A percentile compares a stretch with the other conserved stretches of the same genome.
Conservation (phyloP, 495 filamentous ascomycete genomes). For the Xylaria flabelliformis region DNA sequence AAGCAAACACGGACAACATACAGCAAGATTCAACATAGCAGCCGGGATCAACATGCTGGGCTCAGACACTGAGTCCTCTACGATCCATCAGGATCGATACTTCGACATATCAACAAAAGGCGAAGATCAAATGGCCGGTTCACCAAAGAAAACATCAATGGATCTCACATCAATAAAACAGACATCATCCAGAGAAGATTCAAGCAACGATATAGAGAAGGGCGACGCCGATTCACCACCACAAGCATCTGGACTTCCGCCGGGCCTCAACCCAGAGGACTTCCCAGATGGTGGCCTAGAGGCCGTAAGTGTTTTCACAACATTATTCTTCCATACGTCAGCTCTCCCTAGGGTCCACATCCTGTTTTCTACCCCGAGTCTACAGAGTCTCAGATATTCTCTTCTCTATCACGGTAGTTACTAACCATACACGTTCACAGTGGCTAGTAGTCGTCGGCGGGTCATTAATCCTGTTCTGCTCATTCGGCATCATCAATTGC, state of each 20-base stretch:
- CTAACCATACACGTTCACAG: constrained; percentile 18
- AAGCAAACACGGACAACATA: neutral
- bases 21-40: neutral
- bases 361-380: neutral
- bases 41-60: neutral
- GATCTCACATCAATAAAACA: constrained; percentile 34
- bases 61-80: constrained; percentile 25
- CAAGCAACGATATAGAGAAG: constrained; percentile 45
- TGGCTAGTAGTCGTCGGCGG: constrained; percentile 71
- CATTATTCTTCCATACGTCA: neutral
- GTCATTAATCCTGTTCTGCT: constrained; percentile 68
- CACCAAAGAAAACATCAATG: constrained; percentile 8
- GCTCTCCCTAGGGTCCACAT: neutral
- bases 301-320: constrained; percentile 44
- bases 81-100: constrained; percentile 26
- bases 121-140: constrained; percentile 20
- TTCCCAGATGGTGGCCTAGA: constrained; percentile 69
- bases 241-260: constrained; percentile 27
- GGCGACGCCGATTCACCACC: constrained; percentile 29
- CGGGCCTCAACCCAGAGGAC: constrained; percentile 50
- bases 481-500: constrained; percentile 70
- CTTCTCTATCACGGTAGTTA: neutral
- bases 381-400: neutral
- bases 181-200: constrained; percentile 37
- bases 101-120: constrained; percentile 23